Evolutionary conservation across 2,329 filamentous ascomycete genomes (phyloP), one percentile per base, ranked within the genome.

Genomic region (Tolypocladium capitatum): DNA sequence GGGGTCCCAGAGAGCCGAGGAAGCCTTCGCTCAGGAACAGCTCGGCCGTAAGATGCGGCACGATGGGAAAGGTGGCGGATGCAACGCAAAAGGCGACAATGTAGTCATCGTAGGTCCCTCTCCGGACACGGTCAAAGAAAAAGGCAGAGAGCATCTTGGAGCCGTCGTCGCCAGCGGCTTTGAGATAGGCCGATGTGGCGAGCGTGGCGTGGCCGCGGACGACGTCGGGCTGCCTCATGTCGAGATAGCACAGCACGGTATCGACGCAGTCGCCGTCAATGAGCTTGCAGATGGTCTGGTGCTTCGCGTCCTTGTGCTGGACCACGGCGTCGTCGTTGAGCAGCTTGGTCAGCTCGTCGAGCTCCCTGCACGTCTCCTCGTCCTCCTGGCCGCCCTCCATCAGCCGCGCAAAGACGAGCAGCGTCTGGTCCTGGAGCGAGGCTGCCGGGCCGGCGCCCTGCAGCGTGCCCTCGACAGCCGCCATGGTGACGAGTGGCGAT

Each of bases 21-120:
- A 98, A 97, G 3, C 87, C 87, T 55, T 95, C 87, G 33, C 82
- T 89, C 48, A 97, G 76, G 63, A 98, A 96, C 34, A 97, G 72
- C 50, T 81, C 74, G 3, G 86, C 75, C 2, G 83, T 86, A 40
- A 86, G 76, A 48, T 83, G 77, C 3, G 88, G 84, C 2, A 86
- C 80, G 46, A 98, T 77, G 1, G 92, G 90, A 61, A 98, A 98
- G 9, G 94, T 79, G 21, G 83, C 80, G 2, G 89, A 81, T 6
- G 89, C 88, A n/a, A 90, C 89, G 46, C 90, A 97, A 63, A 96
- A 97, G 6, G 90, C 90, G 45, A 92, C 74, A 47, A 95, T 87
- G 55, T 94, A 80, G 64, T 94, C 87, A 58, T 96, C 90, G 53
- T 89, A 86, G 24, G 84, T 91, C 46, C 82, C 82, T 53, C 83